Evolutionary conservation across 148 eudicot genomes (phyloP).

Genomic region (Chenopodium quinoa): DNA sequence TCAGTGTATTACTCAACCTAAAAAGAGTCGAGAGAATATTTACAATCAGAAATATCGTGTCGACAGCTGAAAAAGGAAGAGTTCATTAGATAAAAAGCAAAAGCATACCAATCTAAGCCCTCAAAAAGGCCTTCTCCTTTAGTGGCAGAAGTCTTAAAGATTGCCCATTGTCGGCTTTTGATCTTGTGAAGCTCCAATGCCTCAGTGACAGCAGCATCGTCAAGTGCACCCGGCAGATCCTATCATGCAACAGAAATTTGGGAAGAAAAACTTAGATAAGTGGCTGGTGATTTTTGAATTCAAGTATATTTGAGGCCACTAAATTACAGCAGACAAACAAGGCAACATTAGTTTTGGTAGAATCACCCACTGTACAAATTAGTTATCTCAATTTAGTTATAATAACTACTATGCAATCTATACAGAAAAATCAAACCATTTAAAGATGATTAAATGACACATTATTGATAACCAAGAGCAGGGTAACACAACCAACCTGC

Average conservation of each 20-base stretch:
- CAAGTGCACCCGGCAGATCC: conserved; percentile 99
- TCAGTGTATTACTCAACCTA: conserved; percentile 94
- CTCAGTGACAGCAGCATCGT: conserved; percentile 94
- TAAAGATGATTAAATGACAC: not conserved
- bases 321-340: not conserved
- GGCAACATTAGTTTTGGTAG: not conserved
- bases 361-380: not conserved
- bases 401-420: not conserved
- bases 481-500: conserved; percentile 51
- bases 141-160: conserved; percentile 91
- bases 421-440: too few relatives aligned
- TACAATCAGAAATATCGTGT: not conserved
- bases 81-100: not conserved
- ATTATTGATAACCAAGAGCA: not conserved
- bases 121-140: conserved; percentile 98
- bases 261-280: not conserved
- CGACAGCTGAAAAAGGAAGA: not conserved
- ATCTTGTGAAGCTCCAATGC: conserved; percentile 94
- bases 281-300: not conserved
- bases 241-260: conserved; percentile 15
- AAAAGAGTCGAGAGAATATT: not conserved
- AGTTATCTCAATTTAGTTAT: not conserved
- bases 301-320: not conserved
- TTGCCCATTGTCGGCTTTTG: conserved; percentile 92
- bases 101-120: conserved; percentile 89